phyloP scores from a whole-genome alignment of 495 filamentous ascomycete species.

The Xylaria longipes region DNA sequence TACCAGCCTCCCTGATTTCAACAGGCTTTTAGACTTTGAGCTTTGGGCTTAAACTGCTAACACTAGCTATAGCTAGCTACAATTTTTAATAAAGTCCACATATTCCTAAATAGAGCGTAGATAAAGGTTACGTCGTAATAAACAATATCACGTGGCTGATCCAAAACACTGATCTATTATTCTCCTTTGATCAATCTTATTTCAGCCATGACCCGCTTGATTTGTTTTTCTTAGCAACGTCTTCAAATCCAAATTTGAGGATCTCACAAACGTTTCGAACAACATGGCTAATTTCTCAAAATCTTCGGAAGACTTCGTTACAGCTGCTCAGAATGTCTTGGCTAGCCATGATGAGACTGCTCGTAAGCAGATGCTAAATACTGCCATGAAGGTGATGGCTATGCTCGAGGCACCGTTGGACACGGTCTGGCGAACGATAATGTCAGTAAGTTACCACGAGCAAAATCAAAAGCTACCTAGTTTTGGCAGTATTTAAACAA shows the following conservation, averaged over 20 bases:
- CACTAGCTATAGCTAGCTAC: no score
- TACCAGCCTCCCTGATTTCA: no score
- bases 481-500: background rate
- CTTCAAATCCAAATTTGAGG: background rate
- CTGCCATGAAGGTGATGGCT: conserved; percentile 25
- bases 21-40: no score
- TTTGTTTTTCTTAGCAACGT: no score
- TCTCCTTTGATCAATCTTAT: no score
- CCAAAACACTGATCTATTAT: no score
- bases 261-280: background rate
- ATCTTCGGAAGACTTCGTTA: conserved; percentile 17
- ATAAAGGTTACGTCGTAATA: no score
- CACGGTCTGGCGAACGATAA: conserved; percentile 31
- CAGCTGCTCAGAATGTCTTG: conserved; percentile 18
- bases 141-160: no score
- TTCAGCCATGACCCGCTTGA: no score
- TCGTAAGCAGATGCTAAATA: conserved; percentile 25
- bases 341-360: conserved; percentile 25
- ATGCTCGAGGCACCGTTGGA: conserved; percentile 32
- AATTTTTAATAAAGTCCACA: no score
- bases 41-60: no score
- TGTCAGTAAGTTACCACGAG: conserved; percentile 23
- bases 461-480: background rate
- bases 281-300: conserved; percentile 7
- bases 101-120: no score